Conservation (phyloP, 108 stramenopile species). For the Conticribra guillardii region DNA sequence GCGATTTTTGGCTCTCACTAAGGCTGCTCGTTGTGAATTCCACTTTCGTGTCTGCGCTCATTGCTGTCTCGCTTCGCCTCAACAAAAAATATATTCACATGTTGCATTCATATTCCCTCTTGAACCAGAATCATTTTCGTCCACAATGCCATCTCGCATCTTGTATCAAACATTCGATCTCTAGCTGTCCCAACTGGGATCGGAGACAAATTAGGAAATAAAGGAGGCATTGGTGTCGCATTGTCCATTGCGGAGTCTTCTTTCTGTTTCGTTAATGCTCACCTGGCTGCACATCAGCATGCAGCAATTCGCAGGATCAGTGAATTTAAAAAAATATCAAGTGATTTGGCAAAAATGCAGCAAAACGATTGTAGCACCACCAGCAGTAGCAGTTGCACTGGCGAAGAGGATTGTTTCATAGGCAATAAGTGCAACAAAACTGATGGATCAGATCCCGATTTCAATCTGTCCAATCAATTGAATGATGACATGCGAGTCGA, state of each 20-base stretch:
- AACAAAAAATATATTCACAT: no score
- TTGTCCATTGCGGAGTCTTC: slow-evolving; percentile 83
- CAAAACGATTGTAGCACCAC: slow-evolving; percentile 3
- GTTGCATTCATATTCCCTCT: no score
- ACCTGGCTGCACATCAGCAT: slow-evolving; percentile 94
- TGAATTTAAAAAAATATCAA: slow-evolving; percentile 44
- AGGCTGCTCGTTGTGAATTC: background rate
- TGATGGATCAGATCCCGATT: no score
- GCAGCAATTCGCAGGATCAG: slow-evolving; percentile 45
- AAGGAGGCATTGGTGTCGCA: slow-evolving; percentile 92
- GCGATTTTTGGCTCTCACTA: background rate
- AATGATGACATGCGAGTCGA: slow-evolving; percentile 68
- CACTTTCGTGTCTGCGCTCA: no score
- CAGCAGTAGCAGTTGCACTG: slow-evolving; percentile 2
- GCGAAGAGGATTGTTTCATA: slow-evolving; percentile 34
- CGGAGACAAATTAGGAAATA: slow-evolving; percentile 89
- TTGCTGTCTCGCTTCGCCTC: no score
- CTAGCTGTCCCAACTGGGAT: slow-evolving; percentile 39
- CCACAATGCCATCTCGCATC: slow-evolving; percentile 39
- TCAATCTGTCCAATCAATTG: no score
- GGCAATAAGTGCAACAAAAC: background rate
- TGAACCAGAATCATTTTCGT: slow-evolving; percentile 31
- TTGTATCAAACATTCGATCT: slow-evolving; percentile 37
- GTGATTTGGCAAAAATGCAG: slow-evolving; percentile 22
- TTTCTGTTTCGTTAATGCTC: slow-evolving; percentile 91